Evolutionary conservation across 179 eudicot species (phyloP).

Genomic region (Gypsophila paniculata): DNA sequence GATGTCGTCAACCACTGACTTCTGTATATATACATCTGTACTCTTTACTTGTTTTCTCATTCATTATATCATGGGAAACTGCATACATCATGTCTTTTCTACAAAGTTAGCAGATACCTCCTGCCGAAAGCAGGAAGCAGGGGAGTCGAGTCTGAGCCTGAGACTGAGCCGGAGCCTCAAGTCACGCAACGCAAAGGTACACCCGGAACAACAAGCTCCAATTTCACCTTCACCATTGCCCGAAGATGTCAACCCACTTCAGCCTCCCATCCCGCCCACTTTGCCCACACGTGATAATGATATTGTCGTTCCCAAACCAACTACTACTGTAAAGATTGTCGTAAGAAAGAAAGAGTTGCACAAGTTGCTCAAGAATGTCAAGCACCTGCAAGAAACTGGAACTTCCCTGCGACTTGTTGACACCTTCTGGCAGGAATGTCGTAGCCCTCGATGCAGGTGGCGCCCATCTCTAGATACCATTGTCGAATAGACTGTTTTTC

Average conservation of each 20-base stretch:
- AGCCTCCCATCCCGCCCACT: constrained; percentile 24
- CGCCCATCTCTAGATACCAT: constrained; percentile 48
- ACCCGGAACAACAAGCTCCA: constrained; percentile 23
- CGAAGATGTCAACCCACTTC: not conserved
- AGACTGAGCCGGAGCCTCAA: not conserved
- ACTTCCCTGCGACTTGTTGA: constrained; percentile 31
- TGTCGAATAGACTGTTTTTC: constrained; percentile 34
- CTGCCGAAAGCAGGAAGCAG: constrained; percentile 23
- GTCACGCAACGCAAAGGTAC: constrained; percentile 27
- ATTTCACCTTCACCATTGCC: constrained; percentile 14
- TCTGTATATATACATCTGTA: constrained; percentile 9
- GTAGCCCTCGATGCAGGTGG: constrained; percentile 43
- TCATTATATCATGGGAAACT: constrained; percentile 45
- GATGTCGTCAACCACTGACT: too few species aligned
- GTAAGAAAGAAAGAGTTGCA: constrained; percentile 43
- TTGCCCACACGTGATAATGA: not conserved
- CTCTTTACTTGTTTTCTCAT: constrained; percentile 11
- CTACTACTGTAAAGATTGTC: constrained; percentile 40
- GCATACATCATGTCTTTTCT: constrained; percentile 29
- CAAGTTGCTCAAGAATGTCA: constrained; percentile 34
- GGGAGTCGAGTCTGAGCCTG: not conserved
- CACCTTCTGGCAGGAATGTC: constrained; percentile 26
- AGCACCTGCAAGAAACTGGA: constrained; percentile 34
- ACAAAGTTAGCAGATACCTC: constrained; percentile 19
- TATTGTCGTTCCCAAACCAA: constrained; percentile 20